Evolutionary conservation across 495 filamentous ascomycete genomes (phyloP), one percentile per base, ranked within the genome.

Genomic region (Hypoxylon cercidicola): DNA sequence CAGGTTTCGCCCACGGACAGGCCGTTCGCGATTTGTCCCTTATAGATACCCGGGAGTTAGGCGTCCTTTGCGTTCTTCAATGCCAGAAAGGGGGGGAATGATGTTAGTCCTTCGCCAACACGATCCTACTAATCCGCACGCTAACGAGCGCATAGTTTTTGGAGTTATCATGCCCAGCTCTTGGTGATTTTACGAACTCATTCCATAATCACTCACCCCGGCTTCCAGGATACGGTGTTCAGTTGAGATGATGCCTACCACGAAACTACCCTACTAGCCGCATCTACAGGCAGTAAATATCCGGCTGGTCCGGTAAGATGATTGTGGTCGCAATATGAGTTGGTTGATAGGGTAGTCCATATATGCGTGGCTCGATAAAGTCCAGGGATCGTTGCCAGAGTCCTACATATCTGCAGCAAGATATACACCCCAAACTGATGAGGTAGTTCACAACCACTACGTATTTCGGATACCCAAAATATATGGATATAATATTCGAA

Each of bases 141-240:
- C 54, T 64, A 58, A 64, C 28, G 16, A 4, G 4, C 19, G 0
- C 32, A 6, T 20, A 64, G 41, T 20, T 12, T 43, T 32, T 7
- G 20, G n/a, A 53, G 30, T 19, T 15, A 19, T 15, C 13, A 13
- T 48, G n/a, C 9, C 15, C 11, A 10, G 15, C 32, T 30, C 4
- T 21, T 37, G 32, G 12, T 47, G 40, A 13, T 16, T 10, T 9
- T 32, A n/a, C n/a, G 37, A 25, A 28, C 25, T 28, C 25, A 28
- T 28, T 28, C 25, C 25, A 28, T 28, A 28, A 28, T 28, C 25
- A 28, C 25, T 28, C 25, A 28, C 25, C 25, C 25, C 25, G 25
- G 7, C 7, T 28, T 28, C 25, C 25, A 28, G 7, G 25, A 28
- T 28, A 28, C 25, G 25, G 25, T 28, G 7, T 28, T 28, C 25